Base-by-base conservation (phyloP, 2,329 filamentous ascomycete species). In the Ophiocordyceps sinensis region DNA sequence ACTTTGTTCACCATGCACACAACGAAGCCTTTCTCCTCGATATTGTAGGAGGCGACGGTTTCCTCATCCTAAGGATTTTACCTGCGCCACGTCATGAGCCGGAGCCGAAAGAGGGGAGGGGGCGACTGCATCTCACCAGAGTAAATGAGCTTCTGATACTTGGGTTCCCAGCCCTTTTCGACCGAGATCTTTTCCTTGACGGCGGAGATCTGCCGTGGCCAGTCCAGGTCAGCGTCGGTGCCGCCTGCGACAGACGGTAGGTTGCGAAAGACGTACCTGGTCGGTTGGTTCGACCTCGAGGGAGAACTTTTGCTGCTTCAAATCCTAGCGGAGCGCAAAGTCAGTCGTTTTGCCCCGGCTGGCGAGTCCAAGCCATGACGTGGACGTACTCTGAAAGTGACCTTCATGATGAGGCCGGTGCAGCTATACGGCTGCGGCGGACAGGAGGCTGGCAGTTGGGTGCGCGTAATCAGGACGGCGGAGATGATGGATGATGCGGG, bases 1-100 rank as follows among this genome's bases (percentile, higher is more conserved):
- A 94, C 88, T 84, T 96, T 96, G 60, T 85, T 86, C 54, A 94
- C 81, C 79, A 98, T 94, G 69, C 91, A 98, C 45, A 98, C 91
- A 55, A 98, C 87, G 62, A 96, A 98, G 31, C 91, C 91, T 73
- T 96, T 98, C 75, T 96, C 91, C 66, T 98, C 89, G 48, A 98
- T 96, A 66, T 86, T 94, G 71, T 96, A 96, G 34, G 85, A 88
- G 63, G 87, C 86, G 53, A 98, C 84, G 3, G 88, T 94, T 59
- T 95, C 91, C 47, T 87, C 86, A 82, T 98, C 89, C 66, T 95
- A 50, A 98, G 71, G 53, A 98, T 96, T 71, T 98, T 98, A 68
- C 91, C 88, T 95, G 53, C 43, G 26, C 11, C 43, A 57, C n/a
- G 39, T 43, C 26, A 38, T 17, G 47, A 43, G 30, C 40, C 31